phyloP scores from a whole-genome alignment of 2,329 filamentous ascomycete genomes.

The Simplicillium sp. region DNA sequence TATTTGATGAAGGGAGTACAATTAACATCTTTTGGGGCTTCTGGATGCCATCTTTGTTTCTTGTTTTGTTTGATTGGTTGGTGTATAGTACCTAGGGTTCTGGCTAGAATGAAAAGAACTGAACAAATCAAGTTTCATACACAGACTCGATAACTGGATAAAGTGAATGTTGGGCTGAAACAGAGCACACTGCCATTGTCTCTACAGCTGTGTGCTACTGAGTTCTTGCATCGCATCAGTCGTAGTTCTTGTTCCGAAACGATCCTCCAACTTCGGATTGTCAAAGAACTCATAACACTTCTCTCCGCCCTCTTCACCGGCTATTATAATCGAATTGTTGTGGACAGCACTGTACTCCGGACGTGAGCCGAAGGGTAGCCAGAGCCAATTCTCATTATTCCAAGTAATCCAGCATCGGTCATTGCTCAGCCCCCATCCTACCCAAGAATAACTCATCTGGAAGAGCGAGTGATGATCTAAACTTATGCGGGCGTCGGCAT shows the following conservation, averaged over 20 bases:
- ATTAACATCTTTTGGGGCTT: background rate
- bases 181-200: no score
- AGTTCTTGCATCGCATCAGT: no score
- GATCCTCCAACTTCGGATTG: background rate
- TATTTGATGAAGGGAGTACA: background rate
- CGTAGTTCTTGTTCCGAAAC: no score
- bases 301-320: background rate
- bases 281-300: background rate
- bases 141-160: no score
- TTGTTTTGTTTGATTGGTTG: background rate
- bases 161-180: no score
- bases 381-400: background rate
- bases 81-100: constrained; percentile 1
- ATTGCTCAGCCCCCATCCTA: background rate
- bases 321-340: background rate
- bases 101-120: background rate
- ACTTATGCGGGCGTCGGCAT: no score
- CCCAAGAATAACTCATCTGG: background rate
- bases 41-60: background rate
- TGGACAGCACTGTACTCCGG: background rate
- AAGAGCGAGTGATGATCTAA: no score
- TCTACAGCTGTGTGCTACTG: no score
- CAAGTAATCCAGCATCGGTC: background rate
- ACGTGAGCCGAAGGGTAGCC: background rate
- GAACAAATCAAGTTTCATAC: no score